These are phyloP conservation scores for Trifolium subterraneum DNA, from an alignment of 306 rosid genomes.

Conservation along the genomic window DNA sequence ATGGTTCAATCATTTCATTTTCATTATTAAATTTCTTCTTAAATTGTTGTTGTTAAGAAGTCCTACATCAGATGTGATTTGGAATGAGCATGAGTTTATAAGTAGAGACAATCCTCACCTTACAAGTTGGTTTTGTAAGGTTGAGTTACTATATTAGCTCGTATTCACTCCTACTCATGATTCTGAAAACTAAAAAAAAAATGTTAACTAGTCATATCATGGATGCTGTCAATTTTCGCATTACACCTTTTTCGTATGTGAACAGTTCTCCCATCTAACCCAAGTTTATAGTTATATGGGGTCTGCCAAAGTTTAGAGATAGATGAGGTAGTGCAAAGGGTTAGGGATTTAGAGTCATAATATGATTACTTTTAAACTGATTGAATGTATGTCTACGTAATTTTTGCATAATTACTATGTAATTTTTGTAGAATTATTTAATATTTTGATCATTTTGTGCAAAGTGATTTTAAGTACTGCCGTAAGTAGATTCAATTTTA, in stretches of 20 bases:
- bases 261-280: neutral
- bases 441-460: neutral
- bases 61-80: too few species aligned
- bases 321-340: neutral
- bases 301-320: neutral
- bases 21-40: neutral
- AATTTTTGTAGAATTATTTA: neutral
- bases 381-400: neutral
- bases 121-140: too few species aligned
- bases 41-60: too few species aligned
- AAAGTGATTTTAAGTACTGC: neutral
- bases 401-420: neutral
- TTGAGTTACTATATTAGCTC: neutral
- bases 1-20: neutral
- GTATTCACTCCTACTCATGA: neutral
- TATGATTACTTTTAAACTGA: neutral
- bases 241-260: neutral
- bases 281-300: neutral
- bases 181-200: neutral
- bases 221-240: neutral
- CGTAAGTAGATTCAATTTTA: neutral
- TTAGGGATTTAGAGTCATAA: neutral
- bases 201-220: neutral
- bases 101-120: too few species aligned
- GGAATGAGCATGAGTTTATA: too few species aligned